Evolutionary conservation across 1,284 basidiomycete species (phyloP), one percentile per base, ranked within the genome.

Genomic region (Ustilago lituana): DNA sequence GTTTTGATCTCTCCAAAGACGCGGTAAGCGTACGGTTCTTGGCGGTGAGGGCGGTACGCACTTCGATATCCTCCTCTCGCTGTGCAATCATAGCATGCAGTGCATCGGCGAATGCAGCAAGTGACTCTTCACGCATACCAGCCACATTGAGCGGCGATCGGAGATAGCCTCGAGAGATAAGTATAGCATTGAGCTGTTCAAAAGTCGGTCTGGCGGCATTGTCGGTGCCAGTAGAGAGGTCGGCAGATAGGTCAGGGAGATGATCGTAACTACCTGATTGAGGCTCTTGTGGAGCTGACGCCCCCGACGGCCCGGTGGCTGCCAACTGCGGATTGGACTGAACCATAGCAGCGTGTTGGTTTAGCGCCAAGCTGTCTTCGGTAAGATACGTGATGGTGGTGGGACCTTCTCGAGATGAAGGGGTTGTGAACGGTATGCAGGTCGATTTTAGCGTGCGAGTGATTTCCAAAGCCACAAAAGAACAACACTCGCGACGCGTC

Each of bases 1-100:
- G 47, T 14, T 67, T 64, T 5, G 60, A 49, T 17, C 74, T 41
- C 35, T 76, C 73, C 38, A 75, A 17, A 1, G 58, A 64, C 14
- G 58, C 58, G 8, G 51, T 59, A 6, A 74, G 59, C 1, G 54
- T 58, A 20, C 73, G 63, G 19, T 57, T 74, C 37, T 67, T 58
- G 32, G 69, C 70, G 23, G 64, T 61, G 17, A 76, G 52, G n/a
- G 62, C 61, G 11, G 71, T 73, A 24, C 74, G 59, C 8, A 76
- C 57, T 32, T 75, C 69, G 29, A 73, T 58, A 24, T 76, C 74
- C 17, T 76, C 53, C 33, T 74, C 68, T 32, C 74, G 51, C 45
- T 76, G 74, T 6, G 69, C 57, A 15, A 76, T 67, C 54, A 76
- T 60, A 24, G 71, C 57, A 35, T 76, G 66, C 9, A 76, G 40